Evolutionary conservation across 768 basidiomycete genomes (phyloP), one percentile per base, ranked within the genome.

Genomic region (Phylloporus sp.): DNA sequence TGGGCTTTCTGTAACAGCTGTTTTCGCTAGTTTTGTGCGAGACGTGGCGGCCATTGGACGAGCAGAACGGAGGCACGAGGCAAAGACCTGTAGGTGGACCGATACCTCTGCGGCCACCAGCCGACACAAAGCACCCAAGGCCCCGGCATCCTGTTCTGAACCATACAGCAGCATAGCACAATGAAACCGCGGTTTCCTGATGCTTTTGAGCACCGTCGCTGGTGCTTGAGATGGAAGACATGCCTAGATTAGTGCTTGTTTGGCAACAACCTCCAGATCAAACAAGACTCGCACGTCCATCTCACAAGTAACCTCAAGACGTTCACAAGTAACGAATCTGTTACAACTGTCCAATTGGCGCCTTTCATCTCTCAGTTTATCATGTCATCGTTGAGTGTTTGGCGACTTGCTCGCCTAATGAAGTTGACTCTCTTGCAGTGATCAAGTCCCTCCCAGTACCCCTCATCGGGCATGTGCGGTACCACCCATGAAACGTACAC

Each of bases 401-500:
- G 42, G 35, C 28, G 20, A 54, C 48, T 55, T 50, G 2, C 15
- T 42, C 34, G 24, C 50, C 38, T 50, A 29, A 44, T 48, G 35
- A 23, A 43, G 46, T 58, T 67, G 52, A 68, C 53, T 51, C 20
- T 39, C 11, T 51, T 38, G 28, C 54, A 67, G 67, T 54, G 64
- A 64, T 61, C 60, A 43, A 49, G 57, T 35, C 23, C 51, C 56
- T 43, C 55, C 68, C 27, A 56, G 52, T 29, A 66, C 64, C 28
- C 67, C 67, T 15, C 64, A 48, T 51, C 61, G 54, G 16, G 42
- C 53, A 55, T 68, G 60, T 54, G 52, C 51, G 27, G 65, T 53
- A 54, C 58, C 63, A 61, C 58, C 49, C 59, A 27, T 67, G 63
- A 75, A 74, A 47, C 73, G 74, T 6, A 65, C 67, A 6, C 63